Evolutionary conservation across 176 grass and related monocot genomes (phyloP).

Genomic region (Raddia distichophylla): DNA sequence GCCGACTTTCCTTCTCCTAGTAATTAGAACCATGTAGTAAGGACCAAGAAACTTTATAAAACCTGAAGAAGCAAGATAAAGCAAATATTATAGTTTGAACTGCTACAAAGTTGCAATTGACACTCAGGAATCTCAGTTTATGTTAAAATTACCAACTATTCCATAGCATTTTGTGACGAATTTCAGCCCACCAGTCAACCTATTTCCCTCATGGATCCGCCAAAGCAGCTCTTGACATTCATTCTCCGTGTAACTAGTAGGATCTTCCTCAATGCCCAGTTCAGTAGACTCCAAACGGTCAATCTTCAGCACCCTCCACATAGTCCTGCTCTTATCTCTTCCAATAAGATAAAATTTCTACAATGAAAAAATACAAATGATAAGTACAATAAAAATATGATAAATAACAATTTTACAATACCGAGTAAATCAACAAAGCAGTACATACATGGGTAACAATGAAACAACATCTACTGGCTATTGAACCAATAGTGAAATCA

Average conservation of each 20-base stretch:
- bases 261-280: conserved; percentile 75
- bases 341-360: conserved; percentile 97
- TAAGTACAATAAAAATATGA: conserved; percentile 7
- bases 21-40: conserved; percentile 97
- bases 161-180: conserved; percentile 94
- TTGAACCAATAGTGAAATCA: conserved; percentile 22
- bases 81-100: conserved; percentile 39
- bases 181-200: conserved; percentile 75
- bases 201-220: conserved; percentile 87
- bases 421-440: conserved; percentile 40
- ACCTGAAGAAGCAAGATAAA: conserved; percentile 59
- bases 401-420: conserved; percentile 1
- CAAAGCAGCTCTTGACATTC: conserved; percentile 81
- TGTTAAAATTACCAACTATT: conserved; percentile 74
- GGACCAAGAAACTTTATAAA: conserved; percentile 95
- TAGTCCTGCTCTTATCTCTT: conserved; percentile 71
- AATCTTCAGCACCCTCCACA: conserved; percentile 88
- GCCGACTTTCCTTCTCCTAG: conserved; percentile 89
- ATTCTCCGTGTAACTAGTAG: conserved; percentile 59
- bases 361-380: conserved; percentile 38
- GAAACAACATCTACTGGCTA: not conserved
- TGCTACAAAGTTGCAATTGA: conserved; percentile 16
- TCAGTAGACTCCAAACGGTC: conserved; percentile 70
- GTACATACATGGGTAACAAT: not conserved
- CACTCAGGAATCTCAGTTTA: conserved; percentile 22